phyloP scores from a whole-genome alignment of 2,329 filamentous ascomycete genomes.

The Dothidotthia symphoricarpi region DNA sequence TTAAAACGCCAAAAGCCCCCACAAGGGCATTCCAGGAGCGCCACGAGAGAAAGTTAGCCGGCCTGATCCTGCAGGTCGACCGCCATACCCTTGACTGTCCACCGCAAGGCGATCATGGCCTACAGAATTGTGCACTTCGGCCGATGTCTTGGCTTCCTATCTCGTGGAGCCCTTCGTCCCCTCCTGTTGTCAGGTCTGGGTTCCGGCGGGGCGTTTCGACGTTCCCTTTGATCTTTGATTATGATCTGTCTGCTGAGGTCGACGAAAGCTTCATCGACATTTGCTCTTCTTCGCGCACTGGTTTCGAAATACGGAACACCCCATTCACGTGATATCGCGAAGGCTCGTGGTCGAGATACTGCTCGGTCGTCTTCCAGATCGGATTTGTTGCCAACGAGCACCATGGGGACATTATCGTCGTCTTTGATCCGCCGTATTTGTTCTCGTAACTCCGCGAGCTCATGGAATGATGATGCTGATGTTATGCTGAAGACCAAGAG shows the following conservation, averaged over 20 bases:
- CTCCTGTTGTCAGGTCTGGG: conserved; percentile 11
- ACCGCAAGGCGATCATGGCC: conserved; percentile 24
- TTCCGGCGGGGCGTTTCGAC: conserved; percentile 19
- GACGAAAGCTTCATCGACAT: conserved; percentile 87
- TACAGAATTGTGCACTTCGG: conserved; percentile 32
- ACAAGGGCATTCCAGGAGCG: conserved; percentile 1
- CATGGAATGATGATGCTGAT: conserved; percentile 76
- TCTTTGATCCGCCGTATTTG: conserved; percentile 91
- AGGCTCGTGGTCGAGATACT: conserved; percentile 75
- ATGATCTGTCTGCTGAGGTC: conserved; percentile 84
- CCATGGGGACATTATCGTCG: conserved; percentile 79
- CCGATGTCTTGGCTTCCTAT: conserved; percentile 15
- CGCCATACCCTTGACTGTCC: conserved; percentile 9
- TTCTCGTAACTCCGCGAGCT: conserved; percentile 77
- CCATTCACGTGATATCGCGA: conserved; percentile 83
- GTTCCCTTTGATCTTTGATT: conserved; percentile 61
- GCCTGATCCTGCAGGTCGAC: conserved; percentile 26
- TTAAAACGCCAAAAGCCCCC: too few species aligned
- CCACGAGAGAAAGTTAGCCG: conserved; percentile 5
- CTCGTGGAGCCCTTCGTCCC: conserved; percentile 5
- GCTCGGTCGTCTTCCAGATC: conserved; percentile 83
- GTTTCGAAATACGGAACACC: conserved; percentile 89
- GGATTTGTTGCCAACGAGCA: conserved; percentile 89
- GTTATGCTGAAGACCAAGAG: conserved; percentile 91
- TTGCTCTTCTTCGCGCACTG: conserved; percentile 76